phyloP scores from a whole-genome alignment of 495 filamentous ascomycete genomes.

The Staphylotrichum tortipilum region DNA sequence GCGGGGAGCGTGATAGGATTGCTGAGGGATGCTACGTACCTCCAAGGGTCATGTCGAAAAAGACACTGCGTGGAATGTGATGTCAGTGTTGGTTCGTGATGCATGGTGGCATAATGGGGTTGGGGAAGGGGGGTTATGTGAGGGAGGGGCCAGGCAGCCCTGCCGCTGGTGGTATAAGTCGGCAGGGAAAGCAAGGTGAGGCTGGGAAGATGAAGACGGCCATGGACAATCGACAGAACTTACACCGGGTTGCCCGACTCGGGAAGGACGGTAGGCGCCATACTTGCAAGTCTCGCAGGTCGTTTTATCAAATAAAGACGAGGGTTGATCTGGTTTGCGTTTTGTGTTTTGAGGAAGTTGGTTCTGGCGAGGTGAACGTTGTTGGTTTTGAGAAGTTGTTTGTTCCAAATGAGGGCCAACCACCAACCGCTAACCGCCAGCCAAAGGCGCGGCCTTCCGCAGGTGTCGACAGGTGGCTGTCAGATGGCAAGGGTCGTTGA shows the following conservation, averaged over 20 bases:
- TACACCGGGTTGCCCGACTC: conserved; percentile 48
- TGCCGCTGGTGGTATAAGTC: background rate
- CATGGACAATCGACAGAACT: too few species aligned
- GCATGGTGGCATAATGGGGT: background rate
- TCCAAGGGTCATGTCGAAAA: conserved; percentile 88
- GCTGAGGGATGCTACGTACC: conserved; percentile 43
- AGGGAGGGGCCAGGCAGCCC: too few species aligned
- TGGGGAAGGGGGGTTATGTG: too few species aligned
- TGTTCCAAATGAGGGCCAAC: too few species aligned
- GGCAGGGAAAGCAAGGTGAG: background rate
- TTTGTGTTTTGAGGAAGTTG: background rate
- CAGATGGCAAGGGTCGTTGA: background rate
- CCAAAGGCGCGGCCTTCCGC: too few species aligned
- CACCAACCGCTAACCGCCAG: too few species aligned
- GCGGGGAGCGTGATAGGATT: conserved; percentile 1
- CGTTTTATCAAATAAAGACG: background rate
- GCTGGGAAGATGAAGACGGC: background rate
- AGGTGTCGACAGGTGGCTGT: background rate
- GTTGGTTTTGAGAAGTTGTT: too few species aligned
- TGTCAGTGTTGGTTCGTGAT: background rate
- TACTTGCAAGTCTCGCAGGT: conserved; percentile 6
- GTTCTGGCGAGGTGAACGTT: too few species aligned
- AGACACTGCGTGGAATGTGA: conserved; percentile 45
- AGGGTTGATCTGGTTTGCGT: background rate
- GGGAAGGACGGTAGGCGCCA: conserved; percentile 47